Evolutionary conservation across 345 rosid species (phyloP).

Genomic region (Lepidium aucheri): DNA sequence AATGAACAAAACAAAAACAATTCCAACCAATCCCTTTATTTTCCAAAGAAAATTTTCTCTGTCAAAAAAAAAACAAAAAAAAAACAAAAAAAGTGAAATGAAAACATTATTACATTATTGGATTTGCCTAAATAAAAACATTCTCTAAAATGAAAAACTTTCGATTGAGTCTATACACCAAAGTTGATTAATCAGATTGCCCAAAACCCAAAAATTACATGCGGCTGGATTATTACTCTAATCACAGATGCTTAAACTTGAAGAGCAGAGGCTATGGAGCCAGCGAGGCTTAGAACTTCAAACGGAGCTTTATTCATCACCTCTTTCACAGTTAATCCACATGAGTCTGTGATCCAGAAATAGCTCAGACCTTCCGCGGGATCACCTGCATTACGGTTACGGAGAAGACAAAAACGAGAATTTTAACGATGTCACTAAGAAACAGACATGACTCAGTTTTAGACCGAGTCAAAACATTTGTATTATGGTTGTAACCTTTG

Average conservation of each 20-base stretch:
- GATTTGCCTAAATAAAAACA: neutral
- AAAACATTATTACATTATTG: constrained; percentile 15
- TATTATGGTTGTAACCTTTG: constrained; percentile 50
- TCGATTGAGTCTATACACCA: constrained; percentile 15
- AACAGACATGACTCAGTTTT: neutral
- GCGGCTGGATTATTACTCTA: neutral
- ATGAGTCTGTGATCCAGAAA: constrained; percentile 97
- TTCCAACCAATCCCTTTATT: neutral
- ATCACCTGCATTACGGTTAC: constrained; percentile 36
- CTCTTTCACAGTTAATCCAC: constrained; percentile 68
- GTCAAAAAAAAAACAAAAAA: neutral
- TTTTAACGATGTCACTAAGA: neutral
- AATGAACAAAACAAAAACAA: too few species aligned
- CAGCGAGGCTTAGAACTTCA: constrained; percentile 86
- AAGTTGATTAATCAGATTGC: neutral
- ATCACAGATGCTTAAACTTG: constrained; percentile 36
- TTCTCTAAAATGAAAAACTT: neutral
- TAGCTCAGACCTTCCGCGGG: constrained; percentile 62
- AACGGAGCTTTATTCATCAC: constrained; percentile 68
- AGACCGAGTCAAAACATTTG: neutral
- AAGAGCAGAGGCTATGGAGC: constrained; percentile 79
- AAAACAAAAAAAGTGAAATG: constrained; percentile 3
- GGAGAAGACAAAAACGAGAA: neutral
- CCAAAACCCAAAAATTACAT: neutral
- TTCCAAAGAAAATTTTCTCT: neutral